Base-by-base conservation (phyloP, 1,139 yeast species). In the Sugiyamaella neomexicana region DNA sequence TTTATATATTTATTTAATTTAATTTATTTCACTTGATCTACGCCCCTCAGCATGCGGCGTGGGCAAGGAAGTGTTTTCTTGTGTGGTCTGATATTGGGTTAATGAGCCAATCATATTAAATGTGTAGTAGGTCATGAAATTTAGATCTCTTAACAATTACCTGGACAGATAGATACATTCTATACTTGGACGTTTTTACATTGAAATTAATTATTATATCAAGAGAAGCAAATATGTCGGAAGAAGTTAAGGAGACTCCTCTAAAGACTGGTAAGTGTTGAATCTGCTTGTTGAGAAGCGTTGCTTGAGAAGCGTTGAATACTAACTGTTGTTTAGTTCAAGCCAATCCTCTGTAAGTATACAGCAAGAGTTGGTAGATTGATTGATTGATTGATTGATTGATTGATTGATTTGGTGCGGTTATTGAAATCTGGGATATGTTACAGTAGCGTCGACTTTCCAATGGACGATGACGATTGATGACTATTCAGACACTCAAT, bases 181-280 rank as follows among this genome's bases (percentile, higher is more conserved):
- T n/a, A 5, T 6, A 34, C 38, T 34, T 13, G 13, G 16, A 10
- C 38, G 2, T 13, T 12, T 4, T 12, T 12, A 4, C 8, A 34
- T 34, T 16, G 5, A 31, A n/a, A 31, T 3, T 31, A 34, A 34
- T 34, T 12, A 34, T 2, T 34, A n/a, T 7, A 29, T 9, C 27
- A 29, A 42, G 12, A 42, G 12, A 23, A 5, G 4, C 17, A 46
- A 58, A 31, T 36, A 60, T 60, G 62, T 58, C 61, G 49, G 62
- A 60, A 50, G 55, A 51, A 55, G 46, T 40, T 27, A 51, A 45
- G 41, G 62, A 62, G 52, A 55, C 61, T 37, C 61, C 59, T 57
- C 54, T 63, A 53, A 52, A 57, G 55, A 63, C 66, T 27, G 65
- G 66, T 63, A 60, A 53, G 66, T 57, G 13, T 2, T 29, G 46